A percentile compares a stretch with the other conserved stretches of the same genome.
Evolutionary conservation across 192 early-diverging fungal species (phyloP).

Genomic region (Umbelopsis vinacea): DNA sequence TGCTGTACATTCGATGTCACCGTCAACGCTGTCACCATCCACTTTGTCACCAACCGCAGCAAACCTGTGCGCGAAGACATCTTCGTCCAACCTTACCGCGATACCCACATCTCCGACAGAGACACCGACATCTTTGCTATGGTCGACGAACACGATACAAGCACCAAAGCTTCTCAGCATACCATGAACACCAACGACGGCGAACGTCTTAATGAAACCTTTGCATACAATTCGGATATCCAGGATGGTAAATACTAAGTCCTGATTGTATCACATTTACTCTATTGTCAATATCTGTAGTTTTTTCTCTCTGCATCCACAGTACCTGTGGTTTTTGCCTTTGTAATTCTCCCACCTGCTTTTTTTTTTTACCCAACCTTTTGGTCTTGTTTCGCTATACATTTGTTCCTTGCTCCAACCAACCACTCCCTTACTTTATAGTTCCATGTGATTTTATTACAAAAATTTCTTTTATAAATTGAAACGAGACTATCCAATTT

Average conservation of each 20-base stretch:
- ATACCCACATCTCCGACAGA: conserved; percentile 18
- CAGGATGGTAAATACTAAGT: not conserved
- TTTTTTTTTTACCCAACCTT: too few species aligned
- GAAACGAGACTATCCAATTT: too few species aligned
- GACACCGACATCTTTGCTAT: conserved; percentile 14
- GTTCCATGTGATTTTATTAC: not conserved
- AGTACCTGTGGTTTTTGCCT: too few species aligned
- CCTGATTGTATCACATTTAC: not conserved
- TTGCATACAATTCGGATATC: not conserved
- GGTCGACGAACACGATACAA: conserved; percentile 3
- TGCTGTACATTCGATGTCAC: conserved; percentile 60
- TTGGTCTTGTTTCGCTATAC: too few species aligned
- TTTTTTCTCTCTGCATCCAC: not conserved
- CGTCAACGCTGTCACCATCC: conserved; percentile 16
- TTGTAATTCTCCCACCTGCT: too few species aligned
- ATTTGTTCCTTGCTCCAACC: too few species aligned
- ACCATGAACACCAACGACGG: conserved; percentile 11
- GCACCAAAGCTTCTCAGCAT: conserved; percentile 9
- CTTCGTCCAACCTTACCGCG: conserved; percentile 8
- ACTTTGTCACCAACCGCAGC: not conserved
- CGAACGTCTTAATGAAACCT: conserved; percentile 11
- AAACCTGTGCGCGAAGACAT: not conserved
- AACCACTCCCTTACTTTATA: not conserved
- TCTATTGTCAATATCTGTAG: not conserved
- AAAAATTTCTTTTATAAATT: not conserved